Conservation (phyloP, 345 rosid species). For the Eucalyptus regnans region DNA sequence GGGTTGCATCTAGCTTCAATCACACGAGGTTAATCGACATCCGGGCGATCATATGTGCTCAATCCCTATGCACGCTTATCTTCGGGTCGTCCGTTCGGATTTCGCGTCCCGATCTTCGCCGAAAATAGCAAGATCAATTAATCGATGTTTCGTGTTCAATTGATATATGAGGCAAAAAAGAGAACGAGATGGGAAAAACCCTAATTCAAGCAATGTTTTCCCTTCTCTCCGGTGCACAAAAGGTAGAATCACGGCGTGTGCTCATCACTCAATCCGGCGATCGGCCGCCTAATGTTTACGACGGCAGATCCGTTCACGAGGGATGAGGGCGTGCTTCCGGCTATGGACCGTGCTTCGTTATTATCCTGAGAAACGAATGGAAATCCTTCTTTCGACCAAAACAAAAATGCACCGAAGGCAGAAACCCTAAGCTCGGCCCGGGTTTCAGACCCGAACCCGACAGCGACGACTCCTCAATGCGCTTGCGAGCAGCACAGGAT, state of each 20-base stretch:
- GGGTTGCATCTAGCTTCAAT: not conserved
- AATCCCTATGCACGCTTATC: not conserved
- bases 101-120: not conserved
- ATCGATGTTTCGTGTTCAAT: not conserved
- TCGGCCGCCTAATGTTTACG: no score
- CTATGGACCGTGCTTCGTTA: no score
- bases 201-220: not conserved
- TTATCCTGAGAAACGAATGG: no score
- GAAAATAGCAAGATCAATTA: not conserved
- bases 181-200: not conserved
- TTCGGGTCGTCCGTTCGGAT: not conserved
- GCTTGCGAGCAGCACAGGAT: not conserved
- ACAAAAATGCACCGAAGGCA: not conserved
- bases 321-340: no score
- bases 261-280: no score
- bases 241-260: no score
- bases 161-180: not conserved
- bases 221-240: not conserved
- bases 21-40: not conserved
- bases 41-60: not conserved
- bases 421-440: not conserved
- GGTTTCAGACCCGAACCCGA: not conserved
- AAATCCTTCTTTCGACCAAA: no score
- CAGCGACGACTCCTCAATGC: not conserved
- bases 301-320: no score